A percentile compares a stretch with the other conserved stretches of the same genome.
phyloP scores from a whole-genome alignment of 352 stramenopile species.

The Phytophthora europaea region DNA sequence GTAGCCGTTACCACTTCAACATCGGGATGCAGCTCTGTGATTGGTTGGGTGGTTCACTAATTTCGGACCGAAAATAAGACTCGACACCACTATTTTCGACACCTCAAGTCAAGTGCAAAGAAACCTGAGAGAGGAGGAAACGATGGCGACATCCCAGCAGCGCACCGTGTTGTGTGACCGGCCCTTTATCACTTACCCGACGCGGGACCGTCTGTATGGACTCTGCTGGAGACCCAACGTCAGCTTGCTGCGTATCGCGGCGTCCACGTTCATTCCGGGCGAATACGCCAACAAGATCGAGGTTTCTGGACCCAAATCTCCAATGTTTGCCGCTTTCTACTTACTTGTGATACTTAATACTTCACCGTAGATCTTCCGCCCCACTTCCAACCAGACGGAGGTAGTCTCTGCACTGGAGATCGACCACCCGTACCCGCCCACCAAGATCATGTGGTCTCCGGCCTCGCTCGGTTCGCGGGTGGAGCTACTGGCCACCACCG shows the following conservation, averaged over 20 bases:
- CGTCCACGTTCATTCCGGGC: slow-evolving; percentile 82
- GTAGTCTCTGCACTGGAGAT: slow-evolving; percentile 76
- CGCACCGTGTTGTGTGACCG: slow-evolving; percentile 47
- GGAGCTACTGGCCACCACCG: slow-evolving; percentile 84
- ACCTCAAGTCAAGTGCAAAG: slow-evolving; percentile 15
- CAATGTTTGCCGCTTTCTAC: background rate
- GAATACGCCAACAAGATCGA: slow-evolving; percentile 93
- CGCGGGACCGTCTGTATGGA: slow-evolving; percentile 75
- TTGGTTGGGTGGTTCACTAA: slow-evolving; percentile 8
- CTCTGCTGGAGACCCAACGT: slow-evolving; percentile 79
- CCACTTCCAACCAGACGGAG: slow-evolving; percentile 59
- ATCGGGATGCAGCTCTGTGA: slow-evolving; percentile 10
- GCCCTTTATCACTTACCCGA: slow-evolving; percentile 78
- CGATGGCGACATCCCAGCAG: slow-evolving; percentile 33
- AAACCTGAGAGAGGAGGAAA: background rate
- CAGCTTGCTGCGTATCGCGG: slow-evolving; percentile 71
- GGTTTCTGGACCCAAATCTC: slow-evolving; percentile 38
- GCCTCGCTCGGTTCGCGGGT: slow-evolving; percentile 52
- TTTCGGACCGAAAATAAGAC: slow-evolving; percentile 3
- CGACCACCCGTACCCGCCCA: slow-evolving; percentile 89
- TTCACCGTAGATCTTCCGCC: slow-evolving; percentile 67
- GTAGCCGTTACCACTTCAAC: slow-evolving; percentile 23
- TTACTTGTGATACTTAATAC: slow-evolving; percentile 6
- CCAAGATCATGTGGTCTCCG: slow-evolving; percentile 91
- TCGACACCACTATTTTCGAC: background rate